A percentile compares a stretch with the other conserved stretches of the same genome.
These are phyloP conservation scores for Quercus tomentella DNA, from an alignment of 331 rosid species.

Conservation along the genomic window DNA sequence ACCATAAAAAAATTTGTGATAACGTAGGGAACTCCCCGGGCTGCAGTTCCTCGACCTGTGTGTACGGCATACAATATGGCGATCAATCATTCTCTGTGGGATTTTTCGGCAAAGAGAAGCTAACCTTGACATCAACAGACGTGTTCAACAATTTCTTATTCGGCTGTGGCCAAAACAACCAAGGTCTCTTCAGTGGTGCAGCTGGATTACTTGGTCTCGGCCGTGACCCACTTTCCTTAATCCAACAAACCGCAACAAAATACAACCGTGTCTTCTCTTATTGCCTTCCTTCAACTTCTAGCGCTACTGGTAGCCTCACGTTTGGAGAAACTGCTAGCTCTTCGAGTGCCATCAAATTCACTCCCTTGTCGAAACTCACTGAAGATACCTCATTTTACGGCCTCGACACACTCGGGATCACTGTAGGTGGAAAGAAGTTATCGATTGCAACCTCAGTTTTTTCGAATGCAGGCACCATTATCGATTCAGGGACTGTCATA, in stretches of 20 bases:
- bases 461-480: slow-evolving; percentile 43
- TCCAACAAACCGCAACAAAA: slow-evolving; percentile 58
- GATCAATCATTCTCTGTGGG: slow-evolving; percentile 61
- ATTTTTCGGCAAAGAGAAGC: slow-evolving; percentile 42
- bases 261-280: slow-evolving; percentile 63
- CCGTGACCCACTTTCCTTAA: slow-evolving; percentile 54
- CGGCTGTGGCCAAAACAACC: slow-evolving; percentile 71
- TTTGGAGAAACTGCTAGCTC: slow-evolving; percentile 27
- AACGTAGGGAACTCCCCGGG: slow-evolving; percentile 33
- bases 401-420: slow-evolving; percentile 31
- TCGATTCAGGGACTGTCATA: slow-evolving; percentile 82
- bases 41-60: slow-evolving; percentile 50
- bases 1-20: not conserved
- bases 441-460: slow-evolving; percentile 35
- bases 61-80: slow-evolving; percentile 52
- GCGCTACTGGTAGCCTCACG: slow-evolving; percentile 44
- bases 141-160: slow-evolving; percentile 37
- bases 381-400: slow-evolving; percentile 36
- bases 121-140: slow-evolving; percentile 31
- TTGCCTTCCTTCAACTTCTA: slow-evolving; percentile 62
- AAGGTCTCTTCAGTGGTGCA: slow-evolving; percentile 34
- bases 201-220: slow-evolving; percentile 85
- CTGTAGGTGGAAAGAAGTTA: slow-evolving; percentile 26
- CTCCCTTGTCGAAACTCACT: slow-evolving; percentile 34
- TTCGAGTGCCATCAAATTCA: slow-evolving; percentile 26